These are phyloP conservation scores for Candida awuae DNA, from an alignment of 805 yeast genomes.

Conservation along the genomic window DNA sequence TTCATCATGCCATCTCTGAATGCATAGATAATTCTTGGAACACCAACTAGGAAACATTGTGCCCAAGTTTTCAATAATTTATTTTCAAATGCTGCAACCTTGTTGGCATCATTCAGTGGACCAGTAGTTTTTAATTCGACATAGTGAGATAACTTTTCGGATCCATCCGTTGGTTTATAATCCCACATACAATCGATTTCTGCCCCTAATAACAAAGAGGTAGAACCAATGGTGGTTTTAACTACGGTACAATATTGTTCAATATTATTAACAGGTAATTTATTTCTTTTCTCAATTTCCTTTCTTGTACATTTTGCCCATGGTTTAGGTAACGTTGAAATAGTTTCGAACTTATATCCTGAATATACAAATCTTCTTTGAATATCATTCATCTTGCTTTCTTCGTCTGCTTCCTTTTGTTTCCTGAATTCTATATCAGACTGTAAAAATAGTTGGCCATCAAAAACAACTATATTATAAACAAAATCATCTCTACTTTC, in stretches of 20 bases:
- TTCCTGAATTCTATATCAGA: slow-evolving; percentile 28
- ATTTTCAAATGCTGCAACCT: slow-evolving; percentile 60
- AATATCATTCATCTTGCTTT: slow-evolving; percentile 28
- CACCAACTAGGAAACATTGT: slow-evolving; percentile 83
- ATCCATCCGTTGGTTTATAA: slow-evolving; percentile 45
- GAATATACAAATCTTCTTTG: slow-evolving; percentile 40
- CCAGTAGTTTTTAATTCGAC: slow-evolving; percentile 75
- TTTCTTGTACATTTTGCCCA: slow-evolving; percentile 62
- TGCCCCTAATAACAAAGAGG: slow-evolving; percentile 66
- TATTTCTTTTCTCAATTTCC: slow-evolving; percentile 58
- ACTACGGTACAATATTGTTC: slow-evolving; percentile 81
- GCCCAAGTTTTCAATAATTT: slow-evolving; percentile 85
- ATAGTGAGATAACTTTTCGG: slow-evolving; percentile 59
- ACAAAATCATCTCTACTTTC: slow-evolving; percentile 47
- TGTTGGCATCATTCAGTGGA: slow-evolving; percentile 45
- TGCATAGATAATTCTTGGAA: slow-evolving; percentile 75
- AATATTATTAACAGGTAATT: slow-evolving; percentile 53
- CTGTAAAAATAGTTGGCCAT: slow-evolving; percentile 65
- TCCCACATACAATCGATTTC: slow-evolving; percentile 92
- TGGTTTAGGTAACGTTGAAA: slow-evolving; percentile 69
- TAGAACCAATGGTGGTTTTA: slow-evolving; percentile 72
- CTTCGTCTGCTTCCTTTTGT: slow-evolving; percentile 25
- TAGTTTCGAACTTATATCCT: slow-evolving; percentile 80
- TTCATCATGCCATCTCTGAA: slow-evolving; percentile 68
- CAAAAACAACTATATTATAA: slow-evolving; percentile 59